These are phyloP conservation scores for Saussurea involucrata DNA, from an alignment of 129 eudicot species.

Conservation along the genomic window DNA sequence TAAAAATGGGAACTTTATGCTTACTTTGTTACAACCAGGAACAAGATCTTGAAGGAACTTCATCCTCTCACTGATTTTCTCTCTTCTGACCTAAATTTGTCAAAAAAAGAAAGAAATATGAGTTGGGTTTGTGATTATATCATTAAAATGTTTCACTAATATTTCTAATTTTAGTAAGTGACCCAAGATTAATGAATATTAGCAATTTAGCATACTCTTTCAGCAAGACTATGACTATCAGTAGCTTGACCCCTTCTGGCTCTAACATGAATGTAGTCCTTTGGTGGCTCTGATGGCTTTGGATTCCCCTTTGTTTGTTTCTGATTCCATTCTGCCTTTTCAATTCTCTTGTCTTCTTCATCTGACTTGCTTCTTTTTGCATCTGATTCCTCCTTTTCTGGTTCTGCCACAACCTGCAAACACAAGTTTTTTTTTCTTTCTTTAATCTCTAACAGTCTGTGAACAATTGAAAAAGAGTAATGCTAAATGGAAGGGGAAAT, in stretches of 20 bases:
- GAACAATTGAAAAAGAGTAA: conserved; percentile 1
- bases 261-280: conserved; percentile 96
- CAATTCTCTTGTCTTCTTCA: conserved; percentile 30
- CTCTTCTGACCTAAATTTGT: conserved; percentile 66
- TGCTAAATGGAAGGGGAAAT: neutral
- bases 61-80: conserved; percentile 95
- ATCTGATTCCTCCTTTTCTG: conserved; percentile 55
- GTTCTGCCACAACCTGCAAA: conserved; percentile 49
- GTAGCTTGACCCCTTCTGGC: conserved; percentile 97
- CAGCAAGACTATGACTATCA: conserved; percentile 94
- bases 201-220: conserved; percentile 54
- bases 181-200: neutral
- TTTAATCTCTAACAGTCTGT: neutral
- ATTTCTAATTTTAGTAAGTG: neutral
- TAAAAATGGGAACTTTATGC: conserved; percentile 4
- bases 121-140: conserved; percentile 10
- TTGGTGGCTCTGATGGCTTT: conserved; percentile 66
- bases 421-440: neutral
- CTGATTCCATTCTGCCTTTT: conserved; percentile 14
- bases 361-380: conserved; percentile 74
- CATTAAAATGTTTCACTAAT: neutral
- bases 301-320: conserved; percentile 26
- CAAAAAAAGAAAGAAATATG: conserved; percentile 6
- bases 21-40: conserved; percentile 94
- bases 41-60: conserved; percentile 91